A percentile compares a stretch with the other conserved stretches of the same genome.
phyloP scores from a whole-genome alignment of 192 early-diverging fungal genomes.

The Gryganskiella cystojenkinii region DNA sequence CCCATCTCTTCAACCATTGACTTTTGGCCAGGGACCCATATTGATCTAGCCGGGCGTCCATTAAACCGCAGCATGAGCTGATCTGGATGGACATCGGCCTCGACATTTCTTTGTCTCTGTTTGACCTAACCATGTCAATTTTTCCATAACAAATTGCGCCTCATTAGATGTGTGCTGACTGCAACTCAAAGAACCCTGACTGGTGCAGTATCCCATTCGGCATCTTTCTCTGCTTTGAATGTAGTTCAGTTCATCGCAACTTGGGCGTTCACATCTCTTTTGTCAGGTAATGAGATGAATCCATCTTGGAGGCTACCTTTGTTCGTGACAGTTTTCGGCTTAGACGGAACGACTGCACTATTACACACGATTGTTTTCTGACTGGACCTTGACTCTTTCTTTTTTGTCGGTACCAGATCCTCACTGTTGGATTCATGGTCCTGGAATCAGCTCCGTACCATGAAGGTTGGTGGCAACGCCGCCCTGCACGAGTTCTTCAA shows the following conservation, averaged over 20 bases:
- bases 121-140: no score
- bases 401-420: constrained; percentile 67
- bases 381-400: constrained; percentile 9
- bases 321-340: no score
- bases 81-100: no score
- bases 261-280: constrained; percentile 98
- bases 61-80: no score
- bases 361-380: no score
- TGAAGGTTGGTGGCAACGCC: constrained; percentile 92
- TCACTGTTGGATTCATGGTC: constrained; percentile 92
- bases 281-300: constrained; percentile 94
- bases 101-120: no score
- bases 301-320: no score
- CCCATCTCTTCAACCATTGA: no score
- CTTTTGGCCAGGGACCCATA: no score
- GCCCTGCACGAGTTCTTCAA: constrained; percentile 85
- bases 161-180: constrained; percentile 91
- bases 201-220: constrained; percentile 97
- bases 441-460: constrained; percentile 89
- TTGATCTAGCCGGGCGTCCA: no score
- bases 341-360: no score
- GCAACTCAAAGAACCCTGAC: constrained; percentile 92
- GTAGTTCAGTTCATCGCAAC: constrained; percentile 94
- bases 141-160: no score
- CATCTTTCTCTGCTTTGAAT: constrained; percentile 96